phyloP scores from a whole-genome alignment of 1,284 basidiomycete species.

The Meripilus lineatus region DNA sequence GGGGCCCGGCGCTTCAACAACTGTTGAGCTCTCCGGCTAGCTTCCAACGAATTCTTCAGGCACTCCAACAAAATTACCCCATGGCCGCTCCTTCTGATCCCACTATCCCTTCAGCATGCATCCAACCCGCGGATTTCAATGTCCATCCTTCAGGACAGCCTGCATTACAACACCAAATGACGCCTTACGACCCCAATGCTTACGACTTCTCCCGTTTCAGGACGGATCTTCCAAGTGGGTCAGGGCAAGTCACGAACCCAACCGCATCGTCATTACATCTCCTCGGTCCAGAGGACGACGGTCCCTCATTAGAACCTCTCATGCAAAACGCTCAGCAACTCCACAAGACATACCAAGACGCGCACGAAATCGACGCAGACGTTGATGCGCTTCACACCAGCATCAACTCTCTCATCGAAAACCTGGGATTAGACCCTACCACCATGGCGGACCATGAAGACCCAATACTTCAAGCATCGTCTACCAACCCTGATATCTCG shows the following conservation, averaged over 20 bases:
- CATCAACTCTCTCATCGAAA: conserved; percentile 71
- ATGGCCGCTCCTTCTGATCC: conserved; percentile 9
- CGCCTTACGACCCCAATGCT: conserved; percentile 25
- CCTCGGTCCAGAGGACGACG: conserved; percentile 20
- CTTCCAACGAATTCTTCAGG: conserved; percentile 66
- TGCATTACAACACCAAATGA: conserved; percentile 19
- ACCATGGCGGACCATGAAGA: conserved; percentile 21
- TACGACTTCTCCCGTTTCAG: conserved; percentile 14
- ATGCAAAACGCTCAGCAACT: conserved; percentile 35
- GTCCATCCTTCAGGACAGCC: conserved; percentile 17
- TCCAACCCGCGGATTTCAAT: conserved; percentile 14
- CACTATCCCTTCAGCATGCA: conserved; percentile 4
- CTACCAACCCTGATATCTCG: background rate
- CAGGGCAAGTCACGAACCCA: conserved; percentile 1
- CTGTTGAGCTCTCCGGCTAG: conserved; percentile 61
- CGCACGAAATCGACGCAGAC: conserved; percentile 66
- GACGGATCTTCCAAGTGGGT: conserved; percentile 9
- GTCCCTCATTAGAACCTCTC: conserved; percentile 32
- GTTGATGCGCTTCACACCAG: conserved; percentile 69
- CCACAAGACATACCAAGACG: conserved; percentile 55
- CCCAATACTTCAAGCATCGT: no score
- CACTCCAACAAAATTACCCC: conserved; percentile 36
- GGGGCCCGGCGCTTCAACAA: conserved; percentile 57
- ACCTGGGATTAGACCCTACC: conserved; percentile 58
- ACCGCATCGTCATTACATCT: background rate